These are phyloP conservation scores for Candida gorgasii DNA, from an alignment of 805 yeast genomes.

Conservation along the genomic window DNA sequence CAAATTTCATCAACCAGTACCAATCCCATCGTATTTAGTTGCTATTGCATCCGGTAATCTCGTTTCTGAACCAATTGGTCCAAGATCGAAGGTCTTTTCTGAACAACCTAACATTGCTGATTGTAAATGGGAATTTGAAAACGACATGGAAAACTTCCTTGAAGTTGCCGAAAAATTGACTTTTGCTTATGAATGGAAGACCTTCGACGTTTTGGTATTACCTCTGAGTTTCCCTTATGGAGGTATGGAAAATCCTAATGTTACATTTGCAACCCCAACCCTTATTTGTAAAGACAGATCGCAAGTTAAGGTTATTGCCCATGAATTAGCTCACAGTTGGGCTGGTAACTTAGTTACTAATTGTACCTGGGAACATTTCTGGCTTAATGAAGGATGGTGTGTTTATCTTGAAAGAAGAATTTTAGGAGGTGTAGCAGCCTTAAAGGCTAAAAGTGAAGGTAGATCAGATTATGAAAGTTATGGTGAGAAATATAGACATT, in stretches of 20 bases:
- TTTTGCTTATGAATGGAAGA: constrained; percentile 35
- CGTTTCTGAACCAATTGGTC: constrained; percentile 31
- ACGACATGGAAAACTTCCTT: constrained; percentile 35
- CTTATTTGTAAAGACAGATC: constrained; percentile 35
- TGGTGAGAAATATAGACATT: constrained; percentile 34
- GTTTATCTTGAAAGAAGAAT: constrained; percentile 37
- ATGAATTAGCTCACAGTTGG: constrained; percentile 41
- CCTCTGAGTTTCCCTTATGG: constrained; percentile 37
- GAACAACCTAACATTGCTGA: constrained; percentile 27
- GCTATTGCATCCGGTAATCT: constrained; percentile 37
- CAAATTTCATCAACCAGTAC: constrained; percentile 33
- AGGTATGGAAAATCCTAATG: constrained; percentile 41
- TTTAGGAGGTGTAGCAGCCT: constrained; percentile 29
- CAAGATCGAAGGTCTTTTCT: constrained; percentile 32
- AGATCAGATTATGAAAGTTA: constrained; percentile 19
- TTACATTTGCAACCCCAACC: constrained; percentile 37
- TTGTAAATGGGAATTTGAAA: constrained; percentile 37
- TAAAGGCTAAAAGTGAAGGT: constrained; percentile 22
- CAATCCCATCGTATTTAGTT: constrained; percentile 36
- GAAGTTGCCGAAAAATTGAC: constrained; percentile 34
- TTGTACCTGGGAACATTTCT: constrained; percentile 38
- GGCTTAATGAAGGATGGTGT: constrained; percentile 42
- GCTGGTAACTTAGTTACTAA: constrained; percentile 39
- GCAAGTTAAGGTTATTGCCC: constrained; percentile 36
- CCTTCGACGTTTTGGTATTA: constrained; percentile 35